Conservation (phyloP, 2,329 filamentous ascomycete species). For the Ciborinia camelliae region DNA sequence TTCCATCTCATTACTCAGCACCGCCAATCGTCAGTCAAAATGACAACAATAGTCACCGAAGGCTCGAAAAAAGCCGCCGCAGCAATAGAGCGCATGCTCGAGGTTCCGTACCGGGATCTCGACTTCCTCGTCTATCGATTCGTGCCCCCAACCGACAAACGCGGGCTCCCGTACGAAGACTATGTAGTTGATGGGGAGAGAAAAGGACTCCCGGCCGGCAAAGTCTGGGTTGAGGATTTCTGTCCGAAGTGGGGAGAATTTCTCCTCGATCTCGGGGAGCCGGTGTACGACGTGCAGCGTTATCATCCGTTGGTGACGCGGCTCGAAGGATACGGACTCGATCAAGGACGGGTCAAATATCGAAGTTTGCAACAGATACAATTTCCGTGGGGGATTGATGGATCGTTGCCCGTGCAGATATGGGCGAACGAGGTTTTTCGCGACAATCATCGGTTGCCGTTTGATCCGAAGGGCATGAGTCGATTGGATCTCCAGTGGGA, state of each 20-base stretch:
- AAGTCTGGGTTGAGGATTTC: slow-evolving; percentile 8
- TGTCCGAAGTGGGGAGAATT: background rate
- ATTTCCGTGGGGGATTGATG: slow-evolving; percentile 15
- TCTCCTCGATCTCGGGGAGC: slow-evolving; percentile 17
- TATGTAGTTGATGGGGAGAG: accelerated
- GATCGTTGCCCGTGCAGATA: background rate
- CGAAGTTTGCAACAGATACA: background rate
- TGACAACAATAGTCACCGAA: background rate
- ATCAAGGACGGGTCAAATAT: slow-evolving; percentile 3
- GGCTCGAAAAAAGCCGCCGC: too few relatives aligned
- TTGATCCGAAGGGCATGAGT: slow-evolving; percentile 4
- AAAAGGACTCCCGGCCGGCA: background rate
- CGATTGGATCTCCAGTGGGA: slow-evolving; percentile 10
- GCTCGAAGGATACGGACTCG: background rate
- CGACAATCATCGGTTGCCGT: background rate
- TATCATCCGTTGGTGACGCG: background rate
- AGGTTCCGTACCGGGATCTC: slow-evolving; percentile 4
- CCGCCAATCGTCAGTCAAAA: background rate
- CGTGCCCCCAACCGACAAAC: slow-evolving; percentile 8
- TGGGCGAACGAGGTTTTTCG: background rate
- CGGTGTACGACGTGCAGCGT: slow-evolving; percentile 5
- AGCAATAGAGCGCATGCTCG: background rate
- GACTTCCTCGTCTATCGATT: slow-evolving; percentile 13
- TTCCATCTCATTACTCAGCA: background rate
- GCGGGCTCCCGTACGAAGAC: background rate